Evolutionary conservation across 768 basidiomycete species (phyloP).

Genomic region (Pleurotus citrinopileatus): DNA sequence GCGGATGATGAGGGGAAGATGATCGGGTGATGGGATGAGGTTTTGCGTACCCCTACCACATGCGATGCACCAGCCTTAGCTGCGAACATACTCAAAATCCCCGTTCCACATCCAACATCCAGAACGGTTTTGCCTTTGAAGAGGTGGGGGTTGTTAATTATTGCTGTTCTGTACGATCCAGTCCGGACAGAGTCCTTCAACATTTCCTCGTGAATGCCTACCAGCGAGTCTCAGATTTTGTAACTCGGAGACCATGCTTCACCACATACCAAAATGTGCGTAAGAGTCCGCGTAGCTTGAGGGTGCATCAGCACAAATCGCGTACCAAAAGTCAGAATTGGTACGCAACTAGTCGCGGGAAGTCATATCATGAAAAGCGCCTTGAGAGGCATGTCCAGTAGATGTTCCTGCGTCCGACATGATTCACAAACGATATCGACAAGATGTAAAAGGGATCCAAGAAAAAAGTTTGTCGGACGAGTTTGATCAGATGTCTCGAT

Average conservation of each 20-base stretch:
- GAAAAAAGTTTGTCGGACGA: not conserved
- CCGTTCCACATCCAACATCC: conserved; percentile 98
- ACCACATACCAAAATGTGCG: conserved; percentile 80
- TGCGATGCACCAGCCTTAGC: conserved; percentile 93
- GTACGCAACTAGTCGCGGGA: conserved; percentile 78
- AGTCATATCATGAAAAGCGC: conserved; percentile 57
- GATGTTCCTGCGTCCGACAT: conserved; percentile 29
- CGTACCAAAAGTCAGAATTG: conserved; percentile 20
- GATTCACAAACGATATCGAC: conserved; percentile 7
- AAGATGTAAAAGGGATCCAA: conserved; percentile 18
- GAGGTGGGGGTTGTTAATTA: conserved; percentile 90
- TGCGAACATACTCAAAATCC: conserved; percentile 97
- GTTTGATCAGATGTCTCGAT: not conserved
- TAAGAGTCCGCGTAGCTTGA: conserved; percentile 93
- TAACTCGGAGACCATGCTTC: not conserved
- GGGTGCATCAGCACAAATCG: conserved; percentile 23
- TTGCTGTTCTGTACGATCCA: conserved; percentile 90
- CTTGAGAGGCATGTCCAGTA: conserved; percentile 19
- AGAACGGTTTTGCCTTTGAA: conserved; percentile 97
- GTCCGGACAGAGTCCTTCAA: conserved; percentile 96
- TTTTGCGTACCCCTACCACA: conserved; percentile 88
- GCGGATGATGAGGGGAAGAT: conserved; percentile 6
- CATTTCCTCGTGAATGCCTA: conserved; percentile 99
- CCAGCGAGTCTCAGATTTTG: conserved; percentile 4
- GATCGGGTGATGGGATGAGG: too few relatives aligned